A percentile compares a stretch with the other conserved stretches of the same genome.
phyloP scores from a whole-genome alignment of 2,329 filamentous ascomycete species.

The Xylariaceae sp. region DNA sequence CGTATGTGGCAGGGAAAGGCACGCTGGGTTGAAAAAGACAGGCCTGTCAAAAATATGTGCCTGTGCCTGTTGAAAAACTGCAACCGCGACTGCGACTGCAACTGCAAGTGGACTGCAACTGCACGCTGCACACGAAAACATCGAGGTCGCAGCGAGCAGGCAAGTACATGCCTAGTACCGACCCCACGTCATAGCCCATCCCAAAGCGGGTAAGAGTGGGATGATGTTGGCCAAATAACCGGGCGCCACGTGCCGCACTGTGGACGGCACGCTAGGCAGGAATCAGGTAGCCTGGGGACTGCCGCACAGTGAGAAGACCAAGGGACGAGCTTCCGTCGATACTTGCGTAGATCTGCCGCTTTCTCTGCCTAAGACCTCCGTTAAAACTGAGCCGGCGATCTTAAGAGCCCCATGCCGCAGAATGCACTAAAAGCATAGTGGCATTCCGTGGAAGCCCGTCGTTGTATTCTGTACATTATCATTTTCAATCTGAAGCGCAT shows the following conservation, averaged over 20 bases:
- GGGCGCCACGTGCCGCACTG: constrained; percentile 9
- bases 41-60: no score
- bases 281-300: background rate
- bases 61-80: background rate
- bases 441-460: no score
- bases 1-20: background rate
- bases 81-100: no score
- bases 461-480: no score
- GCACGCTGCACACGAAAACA: background rate
- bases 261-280: background rate
- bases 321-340: no score
- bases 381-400: background rate
- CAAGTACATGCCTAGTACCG: background rate
- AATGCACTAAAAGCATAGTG: background rate
- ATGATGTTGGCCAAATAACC: constrained; percentile 6
- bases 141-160: background rate
- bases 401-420: background rate
- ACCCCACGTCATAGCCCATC: constrained; percentile 8
- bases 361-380: background rate
- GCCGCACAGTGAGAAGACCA: background rate
- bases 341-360: no score
- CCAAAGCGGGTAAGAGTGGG: background rate
- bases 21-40: background rate
- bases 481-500: no score
- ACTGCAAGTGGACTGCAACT: background rate